Base-by-base conservation (phyloP, 768 basidiomycete genomes). In the Podaxis sp. region DNA sequence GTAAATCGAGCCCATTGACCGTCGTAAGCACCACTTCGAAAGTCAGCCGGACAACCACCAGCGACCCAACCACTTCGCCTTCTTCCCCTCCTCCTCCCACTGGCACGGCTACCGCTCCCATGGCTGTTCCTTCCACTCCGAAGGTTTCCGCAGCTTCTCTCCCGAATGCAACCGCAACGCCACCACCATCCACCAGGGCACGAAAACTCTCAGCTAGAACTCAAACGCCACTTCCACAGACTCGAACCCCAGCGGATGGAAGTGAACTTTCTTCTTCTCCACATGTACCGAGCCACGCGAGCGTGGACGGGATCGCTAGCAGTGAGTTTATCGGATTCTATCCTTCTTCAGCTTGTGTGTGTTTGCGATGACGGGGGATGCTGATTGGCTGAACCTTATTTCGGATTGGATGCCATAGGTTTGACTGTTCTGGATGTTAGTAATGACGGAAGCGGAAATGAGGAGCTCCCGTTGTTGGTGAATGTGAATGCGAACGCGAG, bases 371-470 rank as follows among this genome's bases (percentile, higher is more conserved):
- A 25, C 53, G 2, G 1, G 23, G 1, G 13, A 42, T 25, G 21
- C n/a, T 13, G 40, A 42, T 42, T 42, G 40, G 11, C 14, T 5
- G 38, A 40, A 13, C 4, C 4, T 40, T 13, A 10, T 4, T 40
- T 40, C 38, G 11, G 11, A 11, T 38, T 11, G 38, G 13, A 25
- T 25, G 14, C 14, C 23, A 32, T 42, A 55, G 55, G 55, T 9
- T 42, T 55, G 42, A 46, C 55, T 55, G 40, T 55, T 44, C 55
- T 42, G 50, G 42, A 44, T 16, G 42, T 44, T 44, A 44, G 42
- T 44, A 7, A 18, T 18, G 42, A 18, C 9, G 42, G 16, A 18
- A n/a, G 7, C 18, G 42, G 42, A 44, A 9, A 7, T 6, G 42
- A n/a, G 42, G 14, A 21, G 36, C 35, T 21, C 2, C 23, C 4